Evolutionary conservation across 129 eudicot genomes (phyloP).

Genomic region (Arctium minus): DNA sequence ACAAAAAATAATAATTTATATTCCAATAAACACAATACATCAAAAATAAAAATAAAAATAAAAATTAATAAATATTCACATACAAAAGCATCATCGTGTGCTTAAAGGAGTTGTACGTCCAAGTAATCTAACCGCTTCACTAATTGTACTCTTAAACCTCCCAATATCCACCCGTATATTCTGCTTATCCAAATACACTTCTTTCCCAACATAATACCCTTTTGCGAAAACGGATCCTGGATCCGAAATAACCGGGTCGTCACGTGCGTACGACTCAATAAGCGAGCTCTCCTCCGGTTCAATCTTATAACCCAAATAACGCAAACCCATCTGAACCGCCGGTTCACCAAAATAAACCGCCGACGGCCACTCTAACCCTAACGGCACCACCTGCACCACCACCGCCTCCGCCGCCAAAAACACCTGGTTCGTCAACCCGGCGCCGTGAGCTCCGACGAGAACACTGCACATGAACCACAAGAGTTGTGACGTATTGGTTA

Average conservation of each 20-base stretch:
- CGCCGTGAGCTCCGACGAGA: conserved; percentile 74
- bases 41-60: neutral
- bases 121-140: conserved; percentile 44
- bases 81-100: conserved; percentile 1
- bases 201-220: conserved; percentile 45
- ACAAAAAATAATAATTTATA: too few species aligned
- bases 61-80: neutral
- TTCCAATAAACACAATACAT: neutral
- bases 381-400: conserved; percentile 50
- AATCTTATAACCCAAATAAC: conserved; percentile 59
- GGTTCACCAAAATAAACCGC: conserved; percentile 46
- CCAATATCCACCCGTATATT: conserved; percentile 42
- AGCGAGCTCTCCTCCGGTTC: conserved; percentile 70
- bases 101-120: conserved; percentile 19
- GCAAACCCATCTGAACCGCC: conserved; percentile 47
- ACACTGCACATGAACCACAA: conserved; percentile 12
- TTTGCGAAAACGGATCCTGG: conserved; percentile 39
- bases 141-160: conserved; percentile 44
- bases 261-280: conserved; percentile 26
- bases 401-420: conserved; percentile 63
- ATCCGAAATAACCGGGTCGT: conserved; percentile 45
- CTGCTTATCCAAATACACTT: conserved; percentile 52
- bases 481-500: too few species aligned
- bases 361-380: conserved; percentile 53
- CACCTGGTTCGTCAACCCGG: conserved; percentile 52